These are phyloP conservation scores for Boletus huronensis DNA, from an alignment of 768 basidiomycete genomes.

Conservation along the genomic window DNA sequence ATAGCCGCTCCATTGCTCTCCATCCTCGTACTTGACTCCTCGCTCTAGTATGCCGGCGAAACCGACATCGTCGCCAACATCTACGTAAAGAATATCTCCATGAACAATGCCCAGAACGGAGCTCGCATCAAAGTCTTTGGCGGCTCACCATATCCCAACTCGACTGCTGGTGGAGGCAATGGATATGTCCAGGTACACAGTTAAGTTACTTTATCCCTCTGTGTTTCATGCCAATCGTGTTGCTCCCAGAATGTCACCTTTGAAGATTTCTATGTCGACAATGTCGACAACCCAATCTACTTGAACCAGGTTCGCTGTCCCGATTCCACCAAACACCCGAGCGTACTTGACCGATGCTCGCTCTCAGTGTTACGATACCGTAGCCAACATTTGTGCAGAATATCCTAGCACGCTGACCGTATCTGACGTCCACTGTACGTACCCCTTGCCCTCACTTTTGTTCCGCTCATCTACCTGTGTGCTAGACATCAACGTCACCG, in stretches of 20 bases:
- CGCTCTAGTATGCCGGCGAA: conserved; percentile 33
- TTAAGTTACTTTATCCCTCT: not conserved
- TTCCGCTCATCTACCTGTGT: not conserved
- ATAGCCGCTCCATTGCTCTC: not conserved
- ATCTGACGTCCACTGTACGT: conserved; percentile 42
- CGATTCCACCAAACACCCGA: too few relatives aligned
- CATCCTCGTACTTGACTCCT: not conserved
- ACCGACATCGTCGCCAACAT: conserved; percentile 46
- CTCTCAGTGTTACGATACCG: conserved; percentile 37
- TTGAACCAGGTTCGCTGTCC: conserved; percentile 31
- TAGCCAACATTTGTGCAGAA: conserved; percentile 33
- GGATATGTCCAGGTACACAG: conserved; percentile 38
- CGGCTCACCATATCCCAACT: conserved; percentile 38
- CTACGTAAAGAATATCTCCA: conserved; percentile 39
- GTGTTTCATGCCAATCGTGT: not conserved
- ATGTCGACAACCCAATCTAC: conserved; percentile 43
- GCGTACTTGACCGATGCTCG: not conserved
- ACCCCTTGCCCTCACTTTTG: not conserved
- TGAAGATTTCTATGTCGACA: conserved; percentile 27
- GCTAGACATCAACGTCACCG: conserved; percentile 38
- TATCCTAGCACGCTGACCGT: conserved; percentile 37
- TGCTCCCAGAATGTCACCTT: conserved; percentile 22
- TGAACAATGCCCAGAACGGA: conserved; percentile 46
- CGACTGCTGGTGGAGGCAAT: conserved; percentile 40
- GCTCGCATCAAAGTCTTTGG: conserved; percentile 53